phyloP scores from a whole-genome alignment of 495 filamentous ascomycete species.

The Oleoguttula mirabilis region DNA sequence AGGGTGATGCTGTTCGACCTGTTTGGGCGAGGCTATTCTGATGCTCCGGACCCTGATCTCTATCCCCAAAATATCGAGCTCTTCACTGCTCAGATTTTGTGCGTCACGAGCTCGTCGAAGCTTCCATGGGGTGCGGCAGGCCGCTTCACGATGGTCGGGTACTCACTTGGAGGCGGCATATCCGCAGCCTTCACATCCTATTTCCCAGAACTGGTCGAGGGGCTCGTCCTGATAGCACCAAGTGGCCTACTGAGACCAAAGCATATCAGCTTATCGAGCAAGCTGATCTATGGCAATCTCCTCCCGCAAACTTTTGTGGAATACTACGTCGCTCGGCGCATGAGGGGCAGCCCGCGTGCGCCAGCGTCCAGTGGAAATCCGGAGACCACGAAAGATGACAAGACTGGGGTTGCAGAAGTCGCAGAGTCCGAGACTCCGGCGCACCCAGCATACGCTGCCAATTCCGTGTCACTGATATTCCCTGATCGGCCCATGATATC shows the following conservation, averaged over 20 bases:
- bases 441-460: constrained; percentile 13
- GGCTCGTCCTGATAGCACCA: constrained; percentile 63
- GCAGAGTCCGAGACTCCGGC: constrained; percentile 9
- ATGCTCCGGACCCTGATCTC: constrained; percentile 46
- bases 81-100: constrained; percentile 61
- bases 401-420: not conserved
- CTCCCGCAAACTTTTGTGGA: constrained; percentile 47
- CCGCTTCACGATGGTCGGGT: constrained; percentile 61
- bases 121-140: constrained; percentile 1
- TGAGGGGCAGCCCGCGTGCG: constrained; percentile 24
- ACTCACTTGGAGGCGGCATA: constrained; percentile 75
- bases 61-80: constrained; percentile 58
- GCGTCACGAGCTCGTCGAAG: constrained; percentile 48
- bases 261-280: constrained; percentile 48
- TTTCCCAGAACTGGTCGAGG: constrained; percentile 54
- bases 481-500: constrained; percentile 33
- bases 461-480: constrained; percentile 29
- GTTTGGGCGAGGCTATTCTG: constrained; percentile 69
- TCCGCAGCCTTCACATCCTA: constrained; percentile 58
- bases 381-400: not conserved
- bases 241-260: constrained; percentile 55
- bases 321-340: constrained; percentile 41
- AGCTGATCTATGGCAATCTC: constrained; percentile 47
- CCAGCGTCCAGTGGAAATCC: too few species aligned
- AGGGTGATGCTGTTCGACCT: constrained; percentile 76